Evolutionary conservation across 2,329 filamentous ascomycete genomes (phyloP), one percentile per base, ranked within the genome.

Genomic region (Monosporascus sp.): DNA sequence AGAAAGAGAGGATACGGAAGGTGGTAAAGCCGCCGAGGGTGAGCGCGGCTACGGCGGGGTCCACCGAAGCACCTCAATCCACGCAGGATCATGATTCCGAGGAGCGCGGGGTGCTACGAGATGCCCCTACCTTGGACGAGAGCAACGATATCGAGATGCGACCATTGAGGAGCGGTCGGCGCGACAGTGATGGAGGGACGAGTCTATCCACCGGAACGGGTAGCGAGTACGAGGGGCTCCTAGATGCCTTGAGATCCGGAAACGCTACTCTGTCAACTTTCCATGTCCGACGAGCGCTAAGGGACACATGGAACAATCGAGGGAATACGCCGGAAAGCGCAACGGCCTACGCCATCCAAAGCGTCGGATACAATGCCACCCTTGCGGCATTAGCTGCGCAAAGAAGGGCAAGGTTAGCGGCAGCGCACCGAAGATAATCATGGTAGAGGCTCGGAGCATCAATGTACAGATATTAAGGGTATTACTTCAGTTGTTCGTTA

Each of bases 1-100:
- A 87, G 62, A 75, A 79, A 56, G 82, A 86, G 60, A 76, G 75
- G 53, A 69, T 87, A 22, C 74, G 78, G 35, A 75, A 77, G 49
- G 68, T 72, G 15, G 70, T 82, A 7, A 73, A 72, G 48, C 67
- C 70, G 51, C 71, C 70, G 38, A 57, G 59, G 36, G 31, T 48
- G 25, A 54, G 36, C 47, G 49, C 54, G 25, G 56, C 39, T 11
- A 37, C 55, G n/a, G 43, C 54, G 35, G 39, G 62, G 8, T 36
- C 58, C 17, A 49, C 58, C 5, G 56, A 52, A 7, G 57, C 54
- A 36, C 50, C 60, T 11, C 51, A 52, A 15, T 61, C 61, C 18
- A 57, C 48, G 18, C 79, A 83, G 60, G 78, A 82, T 57, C 65
- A 79, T 50, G 81, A 84, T 58, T 75, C 77, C 1, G 81, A 83